Conservation (phyloP, 805 yeast genomes). For the Candida sanyiensis region DNA sequence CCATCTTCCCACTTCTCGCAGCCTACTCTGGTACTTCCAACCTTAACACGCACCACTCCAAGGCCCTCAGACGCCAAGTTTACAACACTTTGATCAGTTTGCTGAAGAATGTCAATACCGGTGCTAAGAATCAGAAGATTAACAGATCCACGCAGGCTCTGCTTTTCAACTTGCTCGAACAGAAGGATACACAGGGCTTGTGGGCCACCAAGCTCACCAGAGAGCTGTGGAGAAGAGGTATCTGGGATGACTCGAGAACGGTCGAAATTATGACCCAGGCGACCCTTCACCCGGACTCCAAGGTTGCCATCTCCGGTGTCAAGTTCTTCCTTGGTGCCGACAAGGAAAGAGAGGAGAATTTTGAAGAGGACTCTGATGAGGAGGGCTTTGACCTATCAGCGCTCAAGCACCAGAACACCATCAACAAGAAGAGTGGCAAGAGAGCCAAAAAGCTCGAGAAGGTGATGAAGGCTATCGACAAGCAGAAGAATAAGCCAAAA, state of each 20-base stretch:
- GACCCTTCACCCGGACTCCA: conserved; percentile 77
- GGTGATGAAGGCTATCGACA: conserved; percentile 66
- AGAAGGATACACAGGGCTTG: conserved; percentile 75
- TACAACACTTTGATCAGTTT: conserved; percentile 74
- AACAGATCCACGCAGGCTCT: conserved; percentile 90
- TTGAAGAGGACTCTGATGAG: conserved; percentile 63
- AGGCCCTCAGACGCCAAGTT: conserved; percentile 75
- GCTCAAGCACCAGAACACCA: conserved; percentile 72
- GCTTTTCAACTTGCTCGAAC: conserved; percentile 77
- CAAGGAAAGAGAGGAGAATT: conserved; percentile 80
- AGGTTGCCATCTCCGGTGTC: conserved; percentile 87
- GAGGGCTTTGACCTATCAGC: conserved; percentile 71
- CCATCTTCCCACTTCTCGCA: conserved; percentile 78
- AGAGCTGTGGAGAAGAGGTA: conserved; percentile 95
- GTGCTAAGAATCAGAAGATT: conserved; percentile 84
- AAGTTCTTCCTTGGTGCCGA: conserved; percentile 93
- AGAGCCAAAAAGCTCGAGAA: conserved; percentile 73
- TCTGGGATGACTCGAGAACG: conserved; percentile 96
- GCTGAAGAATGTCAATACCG: conserved; percentile 77
- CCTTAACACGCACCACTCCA: conserved; percentile 57
- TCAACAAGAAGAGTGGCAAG: conserved; percentile 77
- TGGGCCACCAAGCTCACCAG: conserved; percentile 96
- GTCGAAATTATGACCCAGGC: conserved; percentile 98
- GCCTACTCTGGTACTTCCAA: conserved; percentile 52
- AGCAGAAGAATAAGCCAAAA: conserved; percentile 56